Conservation (phyloP, 306 rosid genomes). For the Carpinus fangiana region DNA sequence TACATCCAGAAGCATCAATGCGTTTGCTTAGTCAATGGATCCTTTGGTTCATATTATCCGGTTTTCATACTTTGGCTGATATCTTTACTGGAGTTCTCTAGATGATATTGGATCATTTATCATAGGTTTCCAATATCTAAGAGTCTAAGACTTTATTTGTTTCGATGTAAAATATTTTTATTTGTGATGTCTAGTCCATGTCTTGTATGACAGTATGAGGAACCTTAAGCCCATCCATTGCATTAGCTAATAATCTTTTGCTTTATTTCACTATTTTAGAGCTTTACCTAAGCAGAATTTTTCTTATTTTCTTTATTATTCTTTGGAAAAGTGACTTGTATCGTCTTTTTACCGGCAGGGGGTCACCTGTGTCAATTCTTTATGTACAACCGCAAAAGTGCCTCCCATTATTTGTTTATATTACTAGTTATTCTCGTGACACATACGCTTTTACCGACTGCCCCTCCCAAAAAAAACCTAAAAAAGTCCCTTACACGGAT, state of each 20-base stretch:
- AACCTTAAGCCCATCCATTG: not conserved
- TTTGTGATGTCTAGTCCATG: too few species aligned
- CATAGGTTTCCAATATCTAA: too few species aligned
- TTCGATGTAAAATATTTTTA: too few species aligned
- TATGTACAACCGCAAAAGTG: constrained; percentile 27
- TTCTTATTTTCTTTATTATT: not conserved
- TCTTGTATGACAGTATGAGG: too few species aligned
- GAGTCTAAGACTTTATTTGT: too few species aligned
- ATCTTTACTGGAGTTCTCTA: not conserved
- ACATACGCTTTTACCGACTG: constrained; percentile 20
- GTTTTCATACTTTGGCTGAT: constrained; percentile 2
- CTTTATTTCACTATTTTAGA: too few species aligned
- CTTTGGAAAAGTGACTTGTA: not conserved
- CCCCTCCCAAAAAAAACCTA: not conserved
- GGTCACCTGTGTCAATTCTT: constrained; percentile 17
- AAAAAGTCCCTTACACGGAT: not conserved
- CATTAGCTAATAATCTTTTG: not conserved
- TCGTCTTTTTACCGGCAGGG: constrained; percentile 1
- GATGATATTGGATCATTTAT: not conserved
- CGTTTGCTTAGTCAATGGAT: not conserved
- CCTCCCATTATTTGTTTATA: constrained; percentile 18
- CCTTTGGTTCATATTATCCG: not conserved
- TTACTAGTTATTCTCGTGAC: constrained; percentile 39
- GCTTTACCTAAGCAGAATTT: not conserved
- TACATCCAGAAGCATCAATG: not conserved